These are phyloP conservation scores for Gossypium rotundifolium DNA, from an alignment of 345 rosid species.

Conservation along the genomic window DNA sequence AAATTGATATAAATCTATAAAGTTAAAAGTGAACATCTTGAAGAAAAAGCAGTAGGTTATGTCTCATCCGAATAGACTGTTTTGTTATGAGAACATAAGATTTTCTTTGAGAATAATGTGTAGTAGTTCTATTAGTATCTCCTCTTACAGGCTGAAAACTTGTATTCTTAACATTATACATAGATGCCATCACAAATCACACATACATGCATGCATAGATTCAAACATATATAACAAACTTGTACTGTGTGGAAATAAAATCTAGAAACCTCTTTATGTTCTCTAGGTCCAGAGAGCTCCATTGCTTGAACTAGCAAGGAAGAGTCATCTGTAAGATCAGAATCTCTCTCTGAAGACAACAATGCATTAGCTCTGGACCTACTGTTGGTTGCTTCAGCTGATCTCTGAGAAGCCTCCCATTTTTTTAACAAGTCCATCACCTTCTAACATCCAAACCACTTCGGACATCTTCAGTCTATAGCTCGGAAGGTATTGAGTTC, in stretches of 20 bases:
- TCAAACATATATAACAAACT: neutral
- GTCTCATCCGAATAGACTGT: too few relatives aligned
- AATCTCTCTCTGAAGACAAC: slow-evolving; percentile 67
- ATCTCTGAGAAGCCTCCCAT: slow-evolving; percentile 91
- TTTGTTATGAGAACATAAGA: too few relatives aligned
- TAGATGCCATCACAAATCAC: too few relatives aligned
- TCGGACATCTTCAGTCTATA: slow-evolving; percentile 92
- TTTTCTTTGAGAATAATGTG: too few relatives aligned
- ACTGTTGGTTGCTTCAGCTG: slow-evolving; percentile 40
- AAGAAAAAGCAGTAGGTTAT: too few relatives aligned
- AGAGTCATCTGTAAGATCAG: slow-evolving; percentile 91
- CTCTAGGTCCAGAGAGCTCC: slow-evolving; percentile 96
- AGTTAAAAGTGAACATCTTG: neutral
- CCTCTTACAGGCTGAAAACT: too few relatives aligned
- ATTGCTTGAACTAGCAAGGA: slow-evolving; percentile 68
- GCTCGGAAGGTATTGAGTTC: slow-evolving; percentile 75
- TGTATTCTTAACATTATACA: too few relatives aligned
- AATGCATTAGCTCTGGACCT: slow-evolving; percentile 54
- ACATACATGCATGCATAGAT: neutral
- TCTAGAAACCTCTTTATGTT: slow-evolving; percentile 16
- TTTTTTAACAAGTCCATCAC: slow-evolving; percentile 92
- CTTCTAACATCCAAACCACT: slow-evolving; percentile 92
- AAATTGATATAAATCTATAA: neutral
- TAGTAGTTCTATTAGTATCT: too few relatives aligned
- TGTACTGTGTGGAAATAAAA: too few relatives aligned